Percentiles rank a stretch among this genome's conserved stretches.
Conservation (phyloP, 176 grass and related monocot genomes). For the Saccharum officinarum region DNA sequence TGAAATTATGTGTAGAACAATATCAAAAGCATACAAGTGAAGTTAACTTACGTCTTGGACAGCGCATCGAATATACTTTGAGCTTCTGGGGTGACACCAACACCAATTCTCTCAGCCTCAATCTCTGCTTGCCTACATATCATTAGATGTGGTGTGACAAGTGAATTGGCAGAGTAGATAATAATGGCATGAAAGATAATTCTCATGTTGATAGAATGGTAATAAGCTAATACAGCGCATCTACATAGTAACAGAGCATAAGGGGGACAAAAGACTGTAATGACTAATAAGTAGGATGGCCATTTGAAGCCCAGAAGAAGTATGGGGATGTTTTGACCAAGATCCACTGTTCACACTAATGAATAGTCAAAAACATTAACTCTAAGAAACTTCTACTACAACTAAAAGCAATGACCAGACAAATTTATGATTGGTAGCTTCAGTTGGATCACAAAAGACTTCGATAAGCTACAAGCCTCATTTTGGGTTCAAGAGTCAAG, state of each 20-base stretch:
- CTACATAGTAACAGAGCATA: background rate
- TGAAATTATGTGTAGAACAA: constrained; percentile 6
- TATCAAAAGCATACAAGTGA: constrained; percentile 22
- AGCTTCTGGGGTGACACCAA: constrained; percentile 88
- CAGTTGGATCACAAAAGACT: constrained; percentile 5
- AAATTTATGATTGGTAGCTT: constrained; percentile 20
- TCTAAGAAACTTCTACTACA: background rate
- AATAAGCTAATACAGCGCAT: constrained; percentile 5
- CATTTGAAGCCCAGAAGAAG: constrained; percentile 13
- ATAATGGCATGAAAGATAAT: constrained; percentile 13
- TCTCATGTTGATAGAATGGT: constrained; percentile 12
- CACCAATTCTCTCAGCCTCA: constrained; percentile 88
- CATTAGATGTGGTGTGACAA: constrained; percentile 22
- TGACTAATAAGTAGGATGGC: background rate
- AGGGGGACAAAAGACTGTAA: background rate
- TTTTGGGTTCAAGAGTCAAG: constrained; percentile 1
- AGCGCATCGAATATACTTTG: constrained; percentile 96
- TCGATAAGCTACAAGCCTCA: background rate
- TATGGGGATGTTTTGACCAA: constrained; percentile 1
- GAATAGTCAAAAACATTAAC: background rate
- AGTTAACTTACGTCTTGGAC: constrained; percentile 76
- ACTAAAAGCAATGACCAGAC: background rate
- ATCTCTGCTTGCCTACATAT: constrained; percentile 80
- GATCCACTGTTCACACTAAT: background rate
- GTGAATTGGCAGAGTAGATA: background rate